phyloP scores from a whole-genome alignment of 345 rosid genomes.

The Euclidium syriacum region DNA sequence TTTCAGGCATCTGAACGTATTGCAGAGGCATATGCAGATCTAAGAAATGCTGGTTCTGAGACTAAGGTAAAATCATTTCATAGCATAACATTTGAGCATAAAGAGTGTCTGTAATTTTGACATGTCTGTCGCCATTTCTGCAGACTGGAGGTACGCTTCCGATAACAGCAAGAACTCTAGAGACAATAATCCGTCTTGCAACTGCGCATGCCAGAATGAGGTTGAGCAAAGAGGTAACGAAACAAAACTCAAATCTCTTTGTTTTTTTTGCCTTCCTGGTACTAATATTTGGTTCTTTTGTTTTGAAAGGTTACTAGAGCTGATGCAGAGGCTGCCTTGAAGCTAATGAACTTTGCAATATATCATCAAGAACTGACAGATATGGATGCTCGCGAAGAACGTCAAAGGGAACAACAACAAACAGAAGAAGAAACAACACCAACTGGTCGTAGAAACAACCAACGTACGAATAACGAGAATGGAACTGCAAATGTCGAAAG shows the following conservation, averaged over 20 bases:
- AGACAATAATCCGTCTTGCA: constrained; percentile 95
- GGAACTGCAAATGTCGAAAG: constrained; percentile 36
- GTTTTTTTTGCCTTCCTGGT: not conserved
- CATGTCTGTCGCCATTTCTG: constrained; percentile 14
- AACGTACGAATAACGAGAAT: constrained; percentile 11
- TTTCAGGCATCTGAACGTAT: constrained; percentile 87
- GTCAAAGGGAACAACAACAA: constrained; percentile 57
- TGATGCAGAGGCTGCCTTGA: constrained; percentile 90
- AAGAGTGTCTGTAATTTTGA: not conserved
- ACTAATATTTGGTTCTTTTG: not conserved
- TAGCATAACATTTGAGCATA: not conserved
- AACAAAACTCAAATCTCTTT: constrained; percentile 3
- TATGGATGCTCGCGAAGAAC: constrained; percentile 90
- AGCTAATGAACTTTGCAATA: constrained; percentile 89
- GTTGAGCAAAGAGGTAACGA: constrained; percentile 77
- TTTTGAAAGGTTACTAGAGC: constrained; percentile 55
- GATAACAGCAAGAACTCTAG: constrained; percentile 93
- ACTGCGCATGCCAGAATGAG: constrained; percentile 97
- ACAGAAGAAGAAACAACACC: constrained; percentile 43
- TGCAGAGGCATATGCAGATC: constrained; percentile 93
- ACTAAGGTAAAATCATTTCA: constrained; percentile 47
- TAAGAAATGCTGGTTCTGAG: constrained; percentile 70
- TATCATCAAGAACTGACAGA: constrained; percentile 93
- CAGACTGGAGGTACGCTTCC: constrained; percentile 99
- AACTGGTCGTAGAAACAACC: constrained; percentile 34